A percentile compares a stretch with the other conserved stretches of the same genome.
phyloP scores from a whole-genome alignment of 768 basidiomycete species.

The Trametes cinnabarina region DNA sequence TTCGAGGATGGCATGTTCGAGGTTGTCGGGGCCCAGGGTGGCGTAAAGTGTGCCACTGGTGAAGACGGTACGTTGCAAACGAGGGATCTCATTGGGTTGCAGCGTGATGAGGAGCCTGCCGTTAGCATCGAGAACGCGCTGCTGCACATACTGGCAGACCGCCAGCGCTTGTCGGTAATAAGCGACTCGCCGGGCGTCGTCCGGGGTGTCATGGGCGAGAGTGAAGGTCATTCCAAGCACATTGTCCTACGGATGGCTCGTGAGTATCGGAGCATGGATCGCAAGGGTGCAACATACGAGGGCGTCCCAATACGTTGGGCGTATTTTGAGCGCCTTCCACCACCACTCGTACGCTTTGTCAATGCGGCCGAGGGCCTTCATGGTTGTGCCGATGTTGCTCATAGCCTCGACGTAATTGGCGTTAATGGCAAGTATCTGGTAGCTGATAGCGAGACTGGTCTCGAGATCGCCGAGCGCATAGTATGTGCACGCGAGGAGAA shows the following conservation, averaged over 20 bases:
- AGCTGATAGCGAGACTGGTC: constrained; percentile 29
- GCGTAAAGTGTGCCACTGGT: constrained; percentile 38
- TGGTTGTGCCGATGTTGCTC: constrained; percentile 40
- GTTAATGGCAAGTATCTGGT: constrained; percentile 34
- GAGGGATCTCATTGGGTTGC: constrained; percentile 36
- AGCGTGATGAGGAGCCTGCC: constrained; percentile 25
- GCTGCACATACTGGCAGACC: constrained; percentile 35
- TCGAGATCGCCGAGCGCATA: constrained; percentile 34
- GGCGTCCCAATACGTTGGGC: constrained; percentile 36
- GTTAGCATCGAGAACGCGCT: constrained; percentile 25
- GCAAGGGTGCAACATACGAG: constrained; percentile 20
- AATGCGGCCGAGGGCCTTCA: constrained; percentile 32
- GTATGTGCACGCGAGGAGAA: constrained; percentile 38
- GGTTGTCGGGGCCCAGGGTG: constrained; percentile 30
- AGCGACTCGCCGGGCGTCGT: background rate
- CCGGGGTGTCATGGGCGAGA: constrained; percentile 18
- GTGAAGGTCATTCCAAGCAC: constrained; percentile 33
- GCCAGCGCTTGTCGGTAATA: constrained; percentile 32
- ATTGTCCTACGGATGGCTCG: constrained; percentile 31
- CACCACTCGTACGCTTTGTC: constrained; percentile 39
- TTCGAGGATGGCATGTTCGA: constrained; percentile 33
- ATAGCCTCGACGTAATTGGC: constrained; percentile 37
- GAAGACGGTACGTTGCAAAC: constrained; percentile 46
- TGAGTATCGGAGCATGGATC: background rate
- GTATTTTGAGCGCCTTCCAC: constrained; percentile 37